These are phyloP conservation scores for Tephrocybe sp. DNA, from an alignment of 768 basidiomycete species.

Conservation along the genomic window DNA sequence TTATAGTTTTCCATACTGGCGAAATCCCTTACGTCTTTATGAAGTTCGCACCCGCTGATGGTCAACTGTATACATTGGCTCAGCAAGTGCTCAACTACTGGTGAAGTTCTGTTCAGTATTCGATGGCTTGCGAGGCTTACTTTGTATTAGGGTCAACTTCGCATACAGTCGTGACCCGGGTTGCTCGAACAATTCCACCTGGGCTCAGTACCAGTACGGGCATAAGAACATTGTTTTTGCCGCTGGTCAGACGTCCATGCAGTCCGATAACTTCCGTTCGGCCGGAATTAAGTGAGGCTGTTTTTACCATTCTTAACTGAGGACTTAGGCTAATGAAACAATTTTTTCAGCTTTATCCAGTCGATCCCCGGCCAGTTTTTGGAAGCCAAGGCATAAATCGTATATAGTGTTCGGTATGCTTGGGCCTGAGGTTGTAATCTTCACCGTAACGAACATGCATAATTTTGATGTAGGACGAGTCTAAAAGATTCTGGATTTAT, in stretches of 20 bases:
- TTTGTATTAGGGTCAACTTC: conserved; percentile 14
- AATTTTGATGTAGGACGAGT: no score
- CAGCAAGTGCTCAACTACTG: conserved; percentile 18
- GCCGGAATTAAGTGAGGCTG: conserved; percentile 11
- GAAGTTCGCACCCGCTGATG: conserved; percentile 17
- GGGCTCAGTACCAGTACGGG: conserved; percentile 10
- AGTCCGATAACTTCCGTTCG: conserved; percentile 15
- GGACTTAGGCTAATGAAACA: neutral
- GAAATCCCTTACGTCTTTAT: conserved; percentile 21
- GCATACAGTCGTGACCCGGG: conserved; percentile 16
- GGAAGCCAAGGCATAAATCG: conserved; percentile 6
- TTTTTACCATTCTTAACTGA: neutral
- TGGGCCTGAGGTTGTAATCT: neutral
- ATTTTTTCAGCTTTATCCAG: conserved; percentile 14
- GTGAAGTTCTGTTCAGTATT: conserved; percentile 3
- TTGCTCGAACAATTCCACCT: conserved; percentile 6
- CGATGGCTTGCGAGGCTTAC: neutral
- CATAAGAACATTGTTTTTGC: conserved; percentile 11
- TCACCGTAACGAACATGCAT: neutral
- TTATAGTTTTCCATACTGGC: conserved; percentile 16
- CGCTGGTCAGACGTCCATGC: conserved; percentile 10
- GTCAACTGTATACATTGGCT: conserved; percentile 11
- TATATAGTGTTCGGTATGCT: neutral
- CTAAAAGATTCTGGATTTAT: no score
- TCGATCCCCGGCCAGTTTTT: conserved; percentile 18